Evolutionary conservation across 352 stramenopile genomes (phyloP).

Genomic region (Phytophthora cactorum): DNA sequence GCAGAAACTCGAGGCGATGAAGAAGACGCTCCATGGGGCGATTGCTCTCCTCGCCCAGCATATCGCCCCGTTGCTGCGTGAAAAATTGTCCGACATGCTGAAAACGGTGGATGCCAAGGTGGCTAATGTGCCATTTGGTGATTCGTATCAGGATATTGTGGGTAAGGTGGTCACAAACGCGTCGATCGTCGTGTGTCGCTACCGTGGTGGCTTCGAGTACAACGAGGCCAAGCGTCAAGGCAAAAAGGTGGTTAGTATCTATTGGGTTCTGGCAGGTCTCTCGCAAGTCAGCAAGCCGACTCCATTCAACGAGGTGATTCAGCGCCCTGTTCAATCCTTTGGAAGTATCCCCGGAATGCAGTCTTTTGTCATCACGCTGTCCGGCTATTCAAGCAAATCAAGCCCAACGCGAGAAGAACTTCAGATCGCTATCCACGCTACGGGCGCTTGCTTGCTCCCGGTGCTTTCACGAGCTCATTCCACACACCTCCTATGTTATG

Average conservation of each 20-base stretch:
- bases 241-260: slow-evolving; percentile 82
- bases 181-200: slow-evolving; percentile 83
- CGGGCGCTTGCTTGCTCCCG: slow-evolving; percentile 84
- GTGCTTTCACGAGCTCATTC: slow-evolving; percentile 85
- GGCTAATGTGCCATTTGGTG: slow-evolving; percentile 72
- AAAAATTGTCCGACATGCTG: slow-evolving; percentile 69
- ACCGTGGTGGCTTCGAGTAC: slow-evolving; percentile 84
- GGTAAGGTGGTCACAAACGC: slow-evolving; percentile 80
- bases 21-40: slow-evolving; percentile 52
- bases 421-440: slow-evolving; percentile 83
- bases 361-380: slow-evolving; percentile 83
- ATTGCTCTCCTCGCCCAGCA: slow-evolving; percentile 83
- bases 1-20: slow-evolving; percentile 62
- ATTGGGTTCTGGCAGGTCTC: slow-evolving; percentile 74
- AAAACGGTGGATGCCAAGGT: slow-evolving; percentile 80
- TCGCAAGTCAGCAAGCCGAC: slow-evolving; percentile 40
- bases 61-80: slow-evolving; percentile 66
- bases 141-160: slow-evolving; percentile 81
- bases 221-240: slow-evolving; percentile 70
- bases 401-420: slow-evolving; percentile 81
- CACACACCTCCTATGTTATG: slow-evolving; percentile 82
- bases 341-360: slow-evolving; percentile 82
- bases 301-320: slow-evolving; percentile 55
- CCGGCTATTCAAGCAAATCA: slow-evolving; percentile 80
- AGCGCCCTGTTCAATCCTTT: slow-evolving; percentile 66